Percentiles rank a stretch among this genome's conserved stretches.
These are phyloP conservation scores for Phytophthora colocasiae DNA, from an alignment of 352 stramenopile species.

Conservation along the genomic window DNA sequence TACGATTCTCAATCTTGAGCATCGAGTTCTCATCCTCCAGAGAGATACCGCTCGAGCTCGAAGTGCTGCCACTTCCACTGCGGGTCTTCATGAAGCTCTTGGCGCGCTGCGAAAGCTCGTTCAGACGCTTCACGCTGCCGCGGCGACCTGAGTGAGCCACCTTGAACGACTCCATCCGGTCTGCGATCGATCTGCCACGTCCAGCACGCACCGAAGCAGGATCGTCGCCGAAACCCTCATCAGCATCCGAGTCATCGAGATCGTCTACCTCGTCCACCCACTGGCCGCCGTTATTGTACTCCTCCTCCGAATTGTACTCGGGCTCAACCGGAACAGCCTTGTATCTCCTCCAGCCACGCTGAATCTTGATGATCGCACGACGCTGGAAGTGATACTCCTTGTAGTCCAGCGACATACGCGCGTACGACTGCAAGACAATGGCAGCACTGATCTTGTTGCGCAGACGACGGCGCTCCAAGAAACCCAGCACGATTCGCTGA, in stretches of 20 bases:
- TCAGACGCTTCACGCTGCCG: constrained; percentile 73
- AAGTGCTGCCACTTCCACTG: constrained; percentile 70
- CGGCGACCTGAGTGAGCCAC: constrained; percentile 50
- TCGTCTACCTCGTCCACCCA: constrained; percentile 58
- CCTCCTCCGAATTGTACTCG: constrained; percentile 46
- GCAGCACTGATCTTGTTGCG: constrained; percentile 69
- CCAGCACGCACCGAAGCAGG: constrained; percentile 37
- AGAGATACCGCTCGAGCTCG: constrained; percentile 70
- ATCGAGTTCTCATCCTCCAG: constrained; percentile 89
- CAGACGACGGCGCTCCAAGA: constrained; percentile 78
- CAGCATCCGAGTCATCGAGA: constrained; percentile 53
- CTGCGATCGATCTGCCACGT: constrained; percentile 57
- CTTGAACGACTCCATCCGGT: constrained; percentile 74
- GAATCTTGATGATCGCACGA: constrained; percentile 74
- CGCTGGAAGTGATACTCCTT: constrained; percentile 78
- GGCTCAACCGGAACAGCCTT: constrained; percentile 43
- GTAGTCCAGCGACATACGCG: constrained; percentile 78
- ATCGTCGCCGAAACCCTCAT: constrained; percentile 64
- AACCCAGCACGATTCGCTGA: constrained; percentile 83
- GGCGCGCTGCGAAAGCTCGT: constrained; percentile 71
- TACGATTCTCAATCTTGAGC: constrained; percentile 89
- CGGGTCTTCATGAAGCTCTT: constrained; percentile 77
- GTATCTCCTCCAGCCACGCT: constrained; percentile 71
- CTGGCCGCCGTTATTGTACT: constrained; percentile 47
- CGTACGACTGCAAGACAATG: constrained; percentile 84